Percentiles rank a stretch among this genome's conserved stretches.
Conservation (phyloP, 2,329 filamentous ascomycete genomes). For the Salinomyces thailandicus region DNA sequence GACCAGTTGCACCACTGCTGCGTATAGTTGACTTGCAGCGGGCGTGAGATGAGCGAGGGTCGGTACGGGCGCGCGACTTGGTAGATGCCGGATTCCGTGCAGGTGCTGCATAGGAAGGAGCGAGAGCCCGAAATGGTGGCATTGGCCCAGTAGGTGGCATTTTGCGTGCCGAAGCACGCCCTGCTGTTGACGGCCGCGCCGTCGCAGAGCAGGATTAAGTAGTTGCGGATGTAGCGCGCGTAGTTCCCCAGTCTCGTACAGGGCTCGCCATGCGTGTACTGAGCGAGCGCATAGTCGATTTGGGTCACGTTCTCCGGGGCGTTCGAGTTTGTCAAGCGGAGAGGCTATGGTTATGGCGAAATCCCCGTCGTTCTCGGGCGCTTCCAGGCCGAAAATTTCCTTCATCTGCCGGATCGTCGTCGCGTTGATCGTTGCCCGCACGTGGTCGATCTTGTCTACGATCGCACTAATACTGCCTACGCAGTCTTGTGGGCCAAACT, state of each 20-base stretch:
- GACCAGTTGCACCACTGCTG: conserved; percentile 48
- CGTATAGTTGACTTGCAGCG: conserved; percentile 40
- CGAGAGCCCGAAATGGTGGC: conserved; percentile 31
- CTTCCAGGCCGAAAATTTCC: conserved; percentile 40
- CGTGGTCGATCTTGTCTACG: conserved; percentile 46
- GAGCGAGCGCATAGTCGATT: conserved; percentile 37
- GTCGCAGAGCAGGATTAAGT: conserved; percentile 34
- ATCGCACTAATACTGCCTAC: conserved; percentile 45
- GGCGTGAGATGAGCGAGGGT: conserved; percentile 39
- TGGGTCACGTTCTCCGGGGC: conserved; percentile 34
- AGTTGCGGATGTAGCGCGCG: conserved; percentile 41
- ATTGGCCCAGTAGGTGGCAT: conserved; percentile 36
- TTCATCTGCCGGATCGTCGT: conserved; percentile 40
- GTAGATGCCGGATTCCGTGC: conserved; percentile 38
- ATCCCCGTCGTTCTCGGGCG: conserved; percentile 41
- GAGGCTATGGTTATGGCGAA: conserved; percentile 40
- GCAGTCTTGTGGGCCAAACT: conserved; percentile 51
- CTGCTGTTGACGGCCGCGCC: conserved; percentile 33
- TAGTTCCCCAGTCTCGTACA: conserved; percentile 45
- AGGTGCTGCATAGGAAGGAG: conserved; percentile 42
- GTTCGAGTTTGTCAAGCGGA: conserved; percentile 35
- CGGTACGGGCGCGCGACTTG: conserved; percentile 37
- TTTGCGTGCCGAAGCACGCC: conserved; percentile 39
- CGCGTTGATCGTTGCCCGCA: conserved; percentile 35
- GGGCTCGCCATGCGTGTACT: conserved; percentile 40